These are phyloP conservation scores for Daphne laureola DNA, from an alignment of 441 rosid genomes.

Conservation along the genomic window DNA sequence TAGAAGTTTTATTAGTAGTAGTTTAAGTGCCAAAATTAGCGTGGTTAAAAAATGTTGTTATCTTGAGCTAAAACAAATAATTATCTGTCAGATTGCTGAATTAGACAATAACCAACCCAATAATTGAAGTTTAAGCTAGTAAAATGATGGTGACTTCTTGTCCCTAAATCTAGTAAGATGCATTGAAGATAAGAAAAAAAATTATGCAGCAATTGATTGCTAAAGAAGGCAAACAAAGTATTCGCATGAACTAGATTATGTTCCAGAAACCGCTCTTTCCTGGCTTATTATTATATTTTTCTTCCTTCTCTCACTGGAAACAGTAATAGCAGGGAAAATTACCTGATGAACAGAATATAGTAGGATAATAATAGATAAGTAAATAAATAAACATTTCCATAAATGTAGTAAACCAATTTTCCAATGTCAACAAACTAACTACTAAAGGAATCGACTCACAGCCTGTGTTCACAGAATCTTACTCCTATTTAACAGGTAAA, in stretches of 20 bases:
- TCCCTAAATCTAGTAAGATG: constrained; percentile 14
- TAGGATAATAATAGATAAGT: too few species aligned
- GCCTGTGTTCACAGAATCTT: too few species aligned
- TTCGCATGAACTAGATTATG: neutral
- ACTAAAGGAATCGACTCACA: too few species aligned
- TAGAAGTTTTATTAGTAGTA: constrained; percentile 16
- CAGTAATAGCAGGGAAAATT: too few species aligned
- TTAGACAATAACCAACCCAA: constrained; percentile 22
- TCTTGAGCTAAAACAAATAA: constrained; percentile 3
- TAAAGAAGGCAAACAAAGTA: constrained; percentile 1
- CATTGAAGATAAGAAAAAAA: constrained; percentile 1
- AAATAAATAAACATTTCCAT: too few species aligned
- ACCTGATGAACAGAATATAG: too few species aligned
- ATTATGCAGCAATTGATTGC: neutral
- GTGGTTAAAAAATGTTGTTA: constrained; percentile 5
- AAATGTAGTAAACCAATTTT: too few species aligned
- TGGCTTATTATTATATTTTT: too few species aligned
- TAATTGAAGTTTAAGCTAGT: constrained; percentile 31
- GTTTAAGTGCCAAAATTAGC: constrained; percentile 6
- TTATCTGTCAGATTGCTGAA: constrained; percentile 11
- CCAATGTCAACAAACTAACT: too few species aligned
- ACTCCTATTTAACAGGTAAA: too few species aligned
- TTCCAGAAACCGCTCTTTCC: neutral
- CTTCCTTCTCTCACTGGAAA: too few species aligned
- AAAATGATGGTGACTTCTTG: constrained; percentile 23